A percentile compares a stretch with the other conserved stretches of the same genome.
These are phyloP conservation scores for Spathaspora jeffriesii DNA, from an alignment of 1,139 yeast species.

Conservation along the genomic window DNA sequence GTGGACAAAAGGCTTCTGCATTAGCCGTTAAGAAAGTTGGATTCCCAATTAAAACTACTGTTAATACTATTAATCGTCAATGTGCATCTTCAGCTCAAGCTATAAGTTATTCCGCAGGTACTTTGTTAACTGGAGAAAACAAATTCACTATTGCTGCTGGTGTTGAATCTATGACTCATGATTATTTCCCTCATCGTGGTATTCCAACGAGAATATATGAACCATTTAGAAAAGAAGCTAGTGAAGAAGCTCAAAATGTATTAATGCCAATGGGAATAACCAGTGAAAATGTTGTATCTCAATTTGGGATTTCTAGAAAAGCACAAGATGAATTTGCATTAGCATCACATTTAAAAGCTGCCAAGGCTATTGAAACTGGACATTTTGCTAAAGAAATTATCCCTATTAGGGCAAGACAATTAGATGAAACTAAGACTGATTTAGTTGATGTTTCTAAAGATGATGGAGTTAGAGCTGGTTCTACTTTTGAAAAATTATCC, in stretches of 20 bases:
- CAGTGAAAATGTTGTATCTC: conserved; percentile 26
- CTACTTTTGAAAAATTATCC: conserved; percentile 29
- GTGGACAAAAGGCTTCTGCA: conserved; percentile 85
- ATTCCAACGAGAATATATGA: conserved; percentile 28
- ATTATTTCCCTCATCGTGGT: conserved; percentile 41
- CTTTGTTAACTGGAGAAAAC: conserved; percentile 32
- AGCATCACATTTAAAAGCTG: conserved; percentile 35
- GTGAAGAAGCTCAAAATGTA: conserved; percentile 23
- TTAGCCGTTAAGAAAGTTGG: conserved; percentile 53
- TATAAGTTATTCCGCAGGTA: conserved; percentile 30
- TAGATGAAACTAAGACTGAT: conserved; percentile 18
- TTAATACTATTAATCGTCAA: conserved; percentile 40
- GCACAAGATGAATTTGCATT: conserved; percentile 53
- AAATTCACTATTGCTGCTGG: conserved; percentile 41
- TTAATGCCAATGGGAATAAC: conserved; percentile 72
- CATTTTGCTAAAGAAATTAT: conserved; percentile 37
- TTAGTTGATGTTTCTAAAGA: conserved; percentile 19
- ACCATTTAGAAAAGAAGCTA: conserved; percentile 17
- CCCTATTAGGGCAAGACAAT: conserved; percentile 29
- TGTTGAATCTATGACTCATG: conserved; percentile 45
- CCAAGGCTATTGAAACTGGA: conserved; percentile 33
- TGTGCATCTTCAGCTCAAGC: conserved; percentile 46
- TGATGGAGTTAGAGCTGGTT: conserved; percentile 30
- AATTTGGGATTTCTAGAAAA: conserved; percentile 58
- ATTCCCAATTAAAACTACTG: conserved; percentile 36